A percentile compares a stretch with the other conserved stretches of the same genome.
Evolutionary conservation across 1,284 basidiomycete genomes (phyloP).

Genomic region (Ceratobasidium theobromae): DNA sequence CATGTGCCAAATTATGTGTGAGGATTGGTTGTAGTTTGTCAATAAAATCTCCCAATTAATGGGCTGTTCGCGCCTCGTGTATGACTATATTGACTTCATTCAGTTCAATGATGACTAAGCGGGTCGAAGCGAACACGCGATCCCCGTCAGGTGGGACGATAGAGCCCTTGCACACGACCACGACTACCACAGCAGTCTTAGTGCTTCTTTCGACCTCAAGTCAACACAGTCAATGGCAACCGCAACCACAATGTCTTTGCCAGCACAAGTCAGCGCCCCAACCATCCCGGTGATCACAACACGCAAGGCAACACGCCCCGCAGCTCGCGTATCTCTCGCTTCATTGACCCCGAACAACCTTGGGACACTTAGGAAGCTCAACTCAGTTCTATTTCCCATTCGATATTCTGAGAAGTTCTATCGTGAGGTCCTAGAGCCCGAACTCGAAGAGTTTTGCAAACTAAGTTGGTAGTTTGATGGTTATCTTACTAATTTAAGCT

Average conservation of each 20-base stretch:
- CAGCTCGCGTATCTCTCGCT: conserved; percentile 38
- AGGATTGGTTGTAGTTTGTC: neutral
- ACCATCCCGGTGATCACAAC: conserved; percentile 1
- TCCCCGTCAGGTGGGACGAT: neutral
- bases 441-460: conserved; percentile 77
- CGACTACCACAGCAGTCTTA: neutral
- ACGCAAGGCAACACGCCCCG: neutral
- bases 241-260: conserved; percentile 27
- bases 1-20: neutral
- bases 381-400: conserved; percentile 77
- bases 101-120: neutral
- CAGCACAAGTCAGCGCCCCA: neutral
- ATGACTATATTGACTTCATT: neutral
- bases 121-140: conserved; percentile 9
- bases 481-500: conserved; percentile 13
- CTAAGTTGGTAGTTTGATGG: conserved; percentile 53
- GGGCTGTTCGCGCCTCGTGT: neutral
- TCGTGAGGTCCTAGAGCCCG: conserved; percentile 64
- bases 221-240: neutral
- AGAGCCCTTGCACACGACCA: conserved; percentile 25
- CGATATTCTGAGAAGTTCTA: conserved; percentile 83
- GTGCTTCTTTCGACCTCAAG: neutral
- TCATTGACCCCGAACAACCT: conserved; percentile 65
- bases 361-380: conserved; percentile 76
- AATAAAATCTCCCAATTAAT: neutral